Percentiles rank a stretch among this genome's conserved stretches.
These are phyloP conservation scores for Pisolithus orientalis DNA, from an alignment of 768 basidiomycete genomes.

Conservation along the genomic window DNA sequence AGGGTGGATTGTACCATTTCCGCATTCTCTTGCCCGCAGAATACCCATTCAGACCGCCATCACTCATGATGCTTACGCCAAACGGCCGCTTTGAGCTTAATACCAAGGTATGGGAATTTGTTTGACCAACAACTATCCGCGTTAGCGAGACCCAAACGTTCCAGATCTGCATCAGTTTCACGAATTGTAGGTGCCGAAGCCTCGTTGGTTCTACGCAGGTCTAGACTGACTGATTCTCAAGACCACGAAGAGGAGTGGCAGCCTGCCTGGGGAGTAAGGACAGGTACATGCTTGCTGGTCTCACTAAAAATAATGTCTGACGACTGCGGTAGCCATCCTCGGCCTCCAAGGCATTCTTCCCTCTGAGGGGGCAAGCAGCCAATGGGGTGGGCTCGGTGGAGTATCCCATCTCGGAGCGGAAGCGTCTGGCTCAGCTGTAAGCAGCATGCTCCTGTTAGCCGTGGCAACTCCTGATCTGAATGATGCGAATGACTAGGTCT, in stretches of 20 bases:
- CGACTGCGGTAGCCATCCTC: slow-evolving; percentile 58
- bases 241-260: slow-evolving; percentile 98
- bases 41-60: slow-evolving; percentile 95
- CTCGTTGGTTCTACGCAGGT: slow-evolving; percentile 8
- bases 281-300: slow-evolving; percentile 45
- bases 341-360: slow-evolving; percentile 87
- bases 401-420: slow-evolving; percentile 67
- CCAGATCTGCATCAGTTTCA: slow-evolving; percentile 91
- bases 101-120: slow-evolving; percentile 63
- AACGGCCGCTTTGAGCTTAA: slow-evolving; percentile 96
- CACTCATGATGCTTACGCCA: slow-evolving; percentile 93
- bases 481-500: slow-evolving; percentile 43
- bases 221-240: slow-evolving; percentile 31
- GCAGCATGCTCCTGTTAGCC: slow-evolving; percentile 24
- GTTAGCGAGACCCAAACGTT: slow-evolving; percentile 5
- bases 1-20: slow-evolving; percentile 95
- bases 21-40: slow-evolving; percentile 85
- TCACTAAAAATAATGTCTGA: slow-evolving; percentile 11
- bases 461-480: slow-evolving; percentile 6
- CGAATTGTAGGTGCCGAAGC: slow-evolving; percentile 47
- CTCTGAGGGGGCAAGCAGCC: slow-evolving; percentile 81
- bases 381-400: slow-evolving; percentile 86
- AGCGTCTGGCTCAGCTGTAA: slow-evolving; percentile 69
- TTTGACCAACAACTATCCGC: slow-evolving; percentile 9
- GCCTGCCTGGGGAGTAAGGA: slow-evolving; percentile 96